Base-by-base conservation (phyloP, 1,139 yeast species). In the Scheffersomyces titani region DNA sequence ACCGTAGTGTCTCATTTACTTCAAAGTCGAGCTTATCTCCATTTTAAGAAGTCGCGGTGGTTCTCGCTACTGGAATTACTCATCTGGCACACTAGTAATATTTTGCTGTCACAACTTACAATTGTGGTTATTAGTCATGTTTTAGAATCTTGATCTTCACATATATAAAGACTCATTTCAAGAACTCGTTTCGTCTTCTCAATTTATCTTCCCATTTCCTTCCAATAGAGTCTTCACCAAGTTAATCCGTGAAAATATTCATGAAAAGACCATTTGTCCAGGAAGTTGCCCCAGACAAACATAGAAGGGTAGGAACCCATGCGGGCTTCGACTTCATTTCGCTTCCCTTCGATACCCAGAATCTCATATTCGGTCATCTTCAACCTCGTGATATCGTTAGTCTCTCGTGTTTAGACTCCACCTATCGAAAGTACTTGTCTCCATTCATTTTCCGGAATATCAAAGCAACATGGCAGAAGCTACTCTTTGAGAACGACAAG, bases 401-500 rank as follows among this genome's bases (percentile, higher is more conserved):
- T 48, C 59, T 78, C 9, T 65, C 78, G 0, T 46, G 63, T 3
- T 54, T 70, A 6, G 65, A 64, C 59, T 63, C 55, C 11, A 44
- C 51, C 13, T 69, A 63, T 55, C 65, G 80, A 24, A 22, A 55
- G 4, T 65, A 63, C 46, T 59, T 76, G 5, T 51, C 55, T 0
- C 63, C 66, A 2, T 63, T 62, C 20, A 62, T 75, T 20, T 74
- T 77, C 60, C 52, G 55, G n/a, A 62, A 61, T 18, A 58, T 75
- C 13, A 71, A 71, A 54, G 63, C 71, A 3, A 66, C 69, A 0
- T 79, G 83, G 83, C 59, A 63, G 47, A 65, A 67, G 46, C 59
- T 75, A 1, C 60, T 65, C 21, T 50, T 52, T 20, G 54, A 52
- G 50, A 24, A 51, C 11, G 54, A 51, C 18, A 45, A 49, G 19